Evolutionary conservation across 192 early-diverging fungal genomes (phyloP), one percentile per base, ranked within the genome.

Genomic region (Jimgerdemannia flammicorona): DNA sequence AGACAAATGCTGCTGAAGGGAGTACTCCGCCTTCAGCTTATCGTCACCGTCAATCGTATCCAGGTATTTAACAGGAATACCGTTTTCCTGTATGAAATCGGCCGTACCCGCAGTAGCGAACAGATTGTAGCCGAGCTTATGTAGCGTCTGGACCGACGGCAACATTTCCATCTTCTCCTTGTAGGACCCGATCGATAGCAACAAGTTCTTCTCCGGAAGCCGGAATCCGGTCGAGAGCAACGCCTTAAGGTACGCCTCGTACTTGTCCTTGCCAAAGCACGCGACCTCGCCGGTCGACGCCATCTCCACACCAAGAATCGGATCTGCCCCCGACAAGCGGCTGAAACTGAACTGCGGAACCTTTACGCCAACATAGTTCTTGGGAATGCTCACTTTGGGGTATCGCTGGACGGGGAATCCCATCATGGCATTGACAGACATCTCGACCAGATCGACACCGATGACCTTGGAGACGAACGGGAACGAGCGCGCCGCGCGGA

Each of bases 271-370:
- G 41, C 98, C 97, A 79, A 99, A 98, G 79, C 95, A 98, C 4
- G 98, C 98, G 40, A 99, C 98, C 87, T 98, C 98, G 79, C 98
- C 98, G 3, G 98, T 99, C 4, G 97, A 98, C 40, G 98, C 98
- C 97, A 98, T 99, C 87, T 98, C 98, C 3, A 99, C 97, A 78
- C 98, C 98, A 67, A 99, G 85, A 77, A 99, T 91, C 64, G 98
- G 98, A 84, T 99, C 98, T 66, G 98, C 97, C 41, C 97, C 98
- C 64, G 92, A 91, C 43, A 98, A 86, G 76, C 97, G 94, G 76
- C 91, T 94, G 90, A 97, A 98, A 72, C 92, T 94, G 85, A 99
- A 99, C 87, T 98, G 97, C 43, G 97, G 96, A 18, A 98, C 98
- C 88, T 99, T 98, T 79, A 99, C 90, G 44, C 93, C 96, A 66